Evolutionary conservation across 176 grass and related monocot genomes (phyloP).

Genomic region (Themeda triandra): DNA sequence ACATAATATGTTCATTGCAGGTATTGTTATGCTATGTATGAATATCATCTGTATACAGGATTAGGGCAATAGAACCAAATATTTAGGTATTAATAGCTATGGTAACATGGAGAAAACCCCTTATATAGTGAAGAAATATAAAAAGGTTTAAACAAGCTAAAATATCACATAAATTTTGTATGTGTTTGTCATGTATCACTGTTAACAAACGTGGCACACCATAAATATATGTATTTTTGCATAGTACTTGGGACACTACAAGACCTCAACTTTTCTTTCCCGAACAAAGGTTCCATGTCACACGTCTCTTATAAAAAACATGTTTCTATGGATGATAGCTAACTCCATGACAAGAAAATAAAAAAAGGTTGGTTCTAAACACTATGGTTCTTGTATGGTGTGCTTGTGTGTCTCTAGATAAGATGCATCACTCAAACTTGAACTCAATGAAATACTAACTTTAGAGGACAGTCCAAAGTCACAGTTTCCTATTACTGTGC

Average conservation of each 20-base stretch:
- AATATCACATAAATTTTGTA: background rate
- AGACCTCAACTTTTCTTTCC: background rate
- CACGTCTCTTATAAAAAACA: background rate
- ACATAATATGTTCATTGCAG: background rate
- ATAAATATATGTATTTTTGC: background rate
- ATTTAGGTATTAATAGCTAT: background rate
- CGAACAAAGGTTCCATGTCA: background rate
- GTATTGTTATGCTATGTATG: background rate
- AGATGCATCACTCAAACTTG: background rate
- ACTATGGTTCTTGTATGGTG: background rate
- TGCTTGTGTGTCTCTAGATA: background rate
- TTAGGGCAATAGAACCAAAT: background rate
- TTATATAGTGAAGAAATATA: background rate
- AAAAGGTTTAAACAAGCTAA: background rate
- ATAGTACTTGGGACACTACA: background rate
- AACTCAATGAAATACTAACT: background rate
- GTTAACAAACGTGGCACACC: background rate
- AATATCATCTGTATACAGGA: background rate
- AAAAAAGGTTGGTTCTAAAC: background rate
- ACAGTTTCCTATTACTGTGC: background rate
- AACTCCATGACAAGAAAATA: background rate
- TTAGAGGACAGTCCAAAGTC: too few species aligned
- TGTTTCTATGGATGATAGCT: background rate
- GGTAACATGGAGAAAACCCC: background rate
- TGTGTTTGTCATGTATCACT: background rate